Conservation (phyloP, 2,329 filamentous ascomycete genomes). For the Xylariaceae sp. region DNA sequence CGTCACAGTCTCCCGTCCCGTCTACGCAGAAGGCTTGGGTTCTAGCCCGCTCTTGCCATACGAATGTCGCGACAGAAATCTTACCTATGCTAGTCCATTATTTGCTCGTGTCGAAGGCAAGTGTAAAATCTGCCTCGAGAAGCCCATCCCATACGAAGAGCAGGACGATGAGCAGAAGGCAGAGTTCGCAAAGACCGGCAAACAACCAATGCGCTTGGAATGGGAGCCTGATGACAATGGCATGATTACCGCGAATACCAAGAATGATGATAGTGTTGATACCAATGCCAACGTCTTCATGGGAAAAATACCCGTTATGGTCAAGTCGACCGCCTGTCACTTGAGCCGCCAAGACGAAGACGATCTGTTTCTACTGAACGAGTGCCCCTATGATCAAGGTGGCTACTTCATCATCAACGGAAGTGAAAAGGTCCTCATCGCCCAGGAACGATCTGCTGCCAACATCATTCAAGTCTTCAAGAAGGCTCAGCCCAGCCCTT, state of each 20-base stretch:
- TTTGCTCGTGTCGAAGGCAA: slow-evolving; percentile 86
- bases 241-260: slow-evolving; percentile 46
- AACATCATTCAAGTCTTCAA: slow-evolving; percentile 99
- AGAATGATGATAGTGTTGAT: slow-evolving; percentile 62
- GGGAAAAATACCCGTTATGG: slow-evolving; percentile 94
- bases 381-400: slow-evolving; percentile 97
- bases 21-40: slow-evolving; percentile 91
- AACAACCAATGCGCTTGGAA: slow-evolving; percentile 52
- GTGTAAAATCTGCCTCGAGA: slow-evolving; percentile 77
- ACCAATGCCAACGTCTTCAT: slow-evolving; percentile 74
- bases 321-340: slow-evolving; percentile 94
- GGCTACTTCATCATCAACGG: slow-evolving; percentile 99
- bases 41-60: slow-evolving; percentile 85
- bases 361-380: slow-evolving; percentile 84
- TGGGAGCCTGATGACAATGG: slow-evolving; percentile 58
- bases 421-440: slow-evolving; percentile 96
- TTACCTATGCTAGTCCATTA: slow-evolving; percentile 90
- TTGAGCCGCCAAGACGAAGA: slow-evolving; percentile 79
- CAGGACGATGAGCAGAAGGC: slow-evolving; percentile 62
- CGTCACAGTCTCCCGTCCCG: slow-evolving; percentile 82
- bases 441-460: slow-evolving; percentile 93
- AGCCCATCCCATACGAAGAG: slow-evolving; percentile 60
- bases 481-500: slow-evolving; percentile 88
- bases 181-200: slow-evolving; percentile 50
- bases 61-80: slow-evolving; percentile 90